These are phyloP conservation scores for Cercospora sesami DNA, from an alignment of 2,329 filamentous ascomycete genomes.

Conservation along the genomic window DNA sequence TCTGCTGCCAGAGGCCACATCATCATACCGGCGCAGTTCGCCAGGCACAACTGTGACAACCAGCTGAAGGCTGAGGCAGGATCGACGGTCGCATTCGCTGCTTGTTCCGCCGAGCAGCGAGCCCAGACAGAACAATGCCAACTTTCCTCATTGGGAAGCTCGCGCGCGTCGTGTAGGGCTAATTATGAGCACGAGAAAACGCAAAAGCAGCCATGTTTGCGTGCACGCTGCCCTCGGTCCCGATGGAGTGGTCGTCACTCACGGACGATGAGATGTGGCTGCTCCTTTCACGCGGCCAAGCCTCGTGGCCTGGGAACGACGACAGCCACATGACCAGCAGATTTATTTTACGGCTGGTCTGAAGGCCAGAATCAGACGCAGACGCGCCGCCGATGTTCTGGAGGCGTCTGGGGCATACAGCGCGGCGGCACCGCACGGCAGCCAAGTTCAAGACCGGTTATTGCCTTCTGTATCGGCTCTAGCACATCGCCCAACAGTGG, in stretches of 20 bases:
- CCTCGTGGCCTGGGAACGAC: constrained; percentile 6
- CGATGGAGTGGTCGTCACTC: not conserved
- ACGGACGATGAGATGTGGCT: not conserved
- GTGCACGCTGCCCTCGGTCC: constrained; percentile 2
- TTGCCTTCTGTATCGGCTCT: not conserved
- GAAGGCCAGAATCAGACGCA: not conserved
- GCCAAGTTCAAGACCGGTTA: not conserved
- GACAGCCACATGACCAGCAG: constrained; percentile 3
- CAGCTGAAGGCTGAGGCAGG: not conserved
- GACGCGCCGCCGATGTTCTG: not conserved
- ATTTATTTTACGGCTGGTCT: not conserved
- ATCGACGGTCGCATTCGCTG: not conserved
- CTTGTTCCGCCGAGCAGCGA: not conserved
- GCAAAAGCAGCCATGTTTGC: not conserved
- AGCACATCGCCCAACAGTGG: not conserved
- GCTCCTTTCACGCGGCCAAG: constrained; percentile 5
- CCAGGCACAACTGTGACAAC: not conserved
- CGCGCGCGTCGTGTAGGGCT: not conserved
- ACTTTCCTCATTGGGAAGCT: not conserved
- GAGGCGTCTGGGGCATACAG: not conserved
- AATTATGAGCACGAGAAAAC: not conserved
- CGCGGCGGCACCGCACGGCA: not conserved
- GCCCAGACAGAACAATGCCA: not conserved
- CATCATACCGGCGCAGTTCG: not conserved
- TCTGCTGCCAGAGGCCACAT: not conserved